phyloP scores from a whole-genome alignment of 1,139 yeast genomes.

The Blastobotrys serpentis region DNA sequence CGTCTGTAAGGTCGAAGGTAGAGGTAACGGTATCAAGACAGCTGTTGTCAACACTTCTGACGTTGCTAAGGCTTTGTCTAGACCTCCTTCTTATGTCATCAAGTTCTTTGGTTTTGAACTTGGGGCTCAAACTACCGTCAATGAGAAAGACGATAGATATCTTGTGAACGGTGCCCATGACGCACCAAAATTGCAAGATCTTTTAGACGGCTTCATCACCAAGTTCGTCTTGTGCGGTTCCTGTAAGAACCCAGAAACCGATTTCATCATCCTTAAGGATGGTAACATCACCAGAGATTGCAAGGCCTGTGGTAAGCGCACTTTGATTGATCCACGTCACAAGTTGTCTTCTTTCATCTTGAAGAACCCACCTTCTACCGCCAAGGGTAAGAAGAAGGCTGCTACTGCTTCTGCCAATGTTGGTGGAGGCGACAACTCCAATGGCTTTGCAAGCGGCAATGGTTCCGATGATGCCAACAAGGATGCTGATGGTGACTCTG shows the following conservation, averaged over 20 bases:
- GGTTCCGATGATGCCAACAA: conserved; percentile 25
- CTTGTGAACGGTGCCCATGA: conserved; percentile 96
- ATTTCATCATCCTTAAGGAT: conserved; percentile 74
- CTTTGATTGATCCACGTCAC: conserved; percentile 81
- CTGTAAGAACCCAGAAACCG: conserved; percentile 98
- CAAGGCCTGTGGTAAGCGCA: conserved; percentile 96
- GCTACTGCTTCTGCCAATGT: conserved; percentile 93
- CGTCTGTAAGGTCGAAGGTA: conserved; percentile 96
- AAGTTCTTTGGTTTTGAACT: conserved; percentile 95
- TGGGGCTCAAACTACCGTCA: conserved; percentile 91
- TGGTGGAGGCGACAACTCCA: conserved; percentile 61
- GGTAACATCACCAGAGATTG: conserved; percentile 86
- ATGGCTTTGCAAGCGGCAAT: conserved; percentile 31
- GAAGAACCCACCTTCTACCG: conserved; percentile 84
- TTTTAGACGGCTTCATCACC: conserved; percentile 88
- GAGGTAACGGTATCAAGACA: conserved; percentile 99
- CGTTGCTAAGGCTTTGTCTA: conserved; percentile 89
- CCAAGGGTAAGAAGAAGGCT: conserved; percentile 52
- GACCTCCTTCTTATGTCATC: conserved; percentile 89
- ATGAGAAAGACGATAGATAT: conserved; percentile 79
- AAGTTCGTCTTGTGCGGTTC: conserved; percentile 91
- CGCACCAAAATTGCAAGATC: conserved; percentile 84
- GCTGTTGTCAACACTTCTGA: conserved; percentile 87
- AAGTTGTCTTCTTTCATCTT: conserved; percentile 81
- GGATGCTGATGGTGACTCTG: conserved; percentile 55